Evolutionary conservation across 2,329 filamentous ascomycete species (phyloP), one percentile per base, ranked within the genome.

Genomic region (Ascochyta viciae-villosae): DNA sequence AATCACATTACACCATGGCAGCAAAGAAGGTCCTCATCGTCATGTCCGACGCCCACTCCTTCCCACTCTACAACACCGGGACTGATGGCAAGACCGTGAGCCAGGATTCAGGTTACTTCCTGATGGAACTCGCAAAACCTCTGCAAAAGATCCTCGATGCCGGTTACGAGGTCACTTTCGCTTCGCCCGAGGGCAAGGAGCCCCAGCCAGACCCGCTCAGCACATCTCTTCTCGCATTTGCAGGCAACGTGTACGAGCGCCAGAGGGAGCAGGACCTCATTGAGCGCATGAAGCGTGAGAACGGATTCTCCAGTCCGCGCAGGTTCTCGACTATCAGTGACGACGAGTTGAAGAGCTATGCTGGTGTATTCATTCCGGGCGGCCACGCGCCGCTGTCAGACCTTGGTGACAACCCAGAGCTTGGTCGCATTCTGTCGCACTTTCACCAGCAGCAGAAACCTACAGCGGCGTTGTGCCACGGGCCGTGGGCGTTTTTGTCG

Each of bases 401-500:
- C 60, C 61, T 81, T 0, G 78, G 78, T 0, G 73, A 72, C 15
- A 71, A 81, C 51, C 50, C 67, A 3, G 77, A 81, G 2, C 66
- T 81, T 6, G 79, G 78, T 0, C 71, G 78, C 4, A 77, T 81
- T 3, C 46, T 81, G 46, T 61, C 58, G 2, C 75, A 77, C 27
- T 81, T 81, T 59, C 76, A 81, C 49, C 41, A 43, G 2, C 58
- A 72, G 54, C 63, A 70, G 4, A 81, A 81, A 57, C 78, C 79
- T 0, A 81, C 79, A 0, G 78, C 77, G 1, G 75, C 73, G 3
- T 76, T 81, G n/a, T 81, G 79, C 35, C 79, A 82, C 50, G 80
- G 80, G 1, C 78, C 79, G 0, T 80, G 76, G 62, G 80, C 78
- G 1, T 72, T 81, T 34, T 53, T 82, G 13, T 77, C 74, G 4